Evolutionary conservation across 305 asterid genomes (phyloP).

Genomic region (Solanum hybrid): DNA sequence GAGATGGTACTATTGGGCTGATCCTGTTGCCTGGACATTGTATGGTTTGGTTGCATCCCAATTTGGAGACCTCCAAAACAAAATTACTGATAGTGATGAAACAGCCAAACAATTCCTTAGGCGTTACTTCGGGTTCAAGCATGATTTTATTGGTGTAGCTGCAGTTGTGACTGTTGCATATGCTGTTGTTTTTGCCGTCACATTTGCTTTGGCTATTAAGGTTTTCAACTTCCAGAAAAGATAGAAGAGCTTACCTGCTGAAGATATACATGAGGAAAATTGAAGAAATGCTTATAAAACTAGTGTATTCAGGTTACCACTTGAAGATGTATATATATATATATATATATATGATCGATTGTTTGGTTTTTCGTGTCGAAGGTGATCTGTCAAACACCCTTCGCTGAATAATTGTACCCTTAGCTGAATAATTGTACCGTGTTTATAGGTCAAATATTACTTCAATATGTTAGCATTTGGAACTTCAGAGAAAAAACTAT

Average conservation of each 20-base stretch:
- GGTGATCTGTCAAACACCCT: not conserved
- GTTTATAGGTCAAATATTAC: not conserved
- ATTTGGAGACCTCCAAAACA: constrained; percentile 1
- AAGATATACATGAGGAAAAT: not conserved
- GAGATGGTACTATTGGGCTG: constrained; percentile 16
- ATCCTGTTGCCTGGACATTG: constrained; percentile 8
- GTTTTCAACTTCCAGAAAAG: constrained; percentile 12
- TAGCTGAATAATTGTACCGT: not conserved
- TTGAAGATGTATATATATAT: not conserved
- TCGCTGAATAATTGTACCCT: not conserved
- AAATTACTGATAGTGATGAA: not conserved
- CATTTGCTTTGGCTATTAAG: constrained; percentile 1
- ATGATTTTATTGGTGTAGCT: constrained; percentile 8
- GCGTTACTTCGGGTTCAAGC: constrained; percentile 6
- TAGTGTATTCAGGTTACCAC: not conserved
- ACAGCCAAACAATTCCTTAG: constrained; percentile 3
- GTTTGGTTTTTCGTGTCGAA: not conserved
- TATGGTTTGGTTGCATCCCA: constrained; percentile 4
- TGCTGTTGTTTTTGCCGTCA: not conserved
- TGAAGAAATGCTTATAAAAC: not conserved
- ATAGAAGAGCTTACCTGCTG: not conserved
- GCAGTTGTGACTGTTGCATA: not conserved
- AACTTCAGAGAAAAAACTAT: not conserved
- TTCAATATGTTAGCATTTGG: not conserved
- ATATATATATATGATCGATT: not conserved